phyloP scores from a whole-genome alignment of 129 eudicot genomes.

The Glebionis coronaria region DNA sequence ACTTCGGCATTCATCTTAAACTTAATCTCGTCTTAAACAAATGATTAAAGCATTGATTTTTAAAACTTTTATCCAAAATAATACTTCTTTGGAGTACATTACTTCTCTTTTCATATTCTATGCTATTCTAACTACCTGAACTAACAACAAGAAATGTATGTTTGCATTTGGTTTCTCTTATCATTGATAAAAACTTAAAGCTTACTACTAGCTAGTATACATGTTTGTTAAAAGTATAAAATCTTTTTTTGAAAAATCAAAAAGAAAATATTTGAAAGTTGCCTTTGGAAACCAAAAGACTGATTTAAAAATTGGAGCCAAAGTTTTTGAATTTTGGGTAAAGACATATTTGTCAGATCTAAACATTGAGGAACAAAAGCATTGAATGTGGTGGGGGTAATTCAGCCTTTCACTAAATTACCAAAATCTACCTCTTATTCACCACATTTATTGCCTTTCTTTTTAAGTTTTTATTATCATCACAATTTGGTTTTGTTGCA shows the following conservation, averaged over 20 bases:
- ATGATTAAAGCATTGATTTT: too few relatives aligned
- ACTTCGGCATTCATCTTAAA: too few relatives aligned
- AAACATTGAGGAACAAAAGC: conserved; percentile 27
- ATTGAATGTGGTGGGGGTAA: conserved; percentile 30
- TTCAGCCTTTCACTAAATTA: not conserved
- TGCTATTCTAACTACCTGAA: too few relatives aligned
- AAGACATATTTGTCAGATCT: conserved; percentile 9
- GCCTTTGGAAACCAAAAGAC: conserved; percentile 10
- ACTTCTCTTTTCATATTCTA: too few relatives aligned
- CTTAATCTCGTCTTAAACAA: too few relatives aligned
- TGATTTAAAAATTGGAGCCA: conserved; percentile 18
- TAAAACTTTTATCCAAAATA: too few relatives aligned
- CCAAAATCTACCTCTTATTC: conserved; percentile 36
- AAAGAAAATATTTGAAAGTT: conserved; percentile 1
- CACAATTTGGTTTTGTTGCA: not conserved
- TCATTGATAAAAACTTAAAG: not conserved
- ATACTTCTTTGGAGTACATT: too few relatives aligned
- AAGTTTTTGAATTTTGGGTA: conserved; percentile 21
- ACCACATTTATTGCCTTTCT: conserved; percentile 18
- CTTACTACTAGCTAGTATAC: not conserved
- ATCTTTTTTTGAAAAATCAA: not conserved
- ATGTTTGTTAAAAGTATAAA: not conserved
- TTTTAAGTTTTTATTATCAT: not conserved
- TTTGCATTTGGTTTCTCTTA: too few relatives aligned
- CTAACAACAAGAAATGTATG: too few relatives aligned